Base-by-base conservation (phyloP, 2,329 filamentous ascomycete genomes). In the Cercospora zeina region DNA sequence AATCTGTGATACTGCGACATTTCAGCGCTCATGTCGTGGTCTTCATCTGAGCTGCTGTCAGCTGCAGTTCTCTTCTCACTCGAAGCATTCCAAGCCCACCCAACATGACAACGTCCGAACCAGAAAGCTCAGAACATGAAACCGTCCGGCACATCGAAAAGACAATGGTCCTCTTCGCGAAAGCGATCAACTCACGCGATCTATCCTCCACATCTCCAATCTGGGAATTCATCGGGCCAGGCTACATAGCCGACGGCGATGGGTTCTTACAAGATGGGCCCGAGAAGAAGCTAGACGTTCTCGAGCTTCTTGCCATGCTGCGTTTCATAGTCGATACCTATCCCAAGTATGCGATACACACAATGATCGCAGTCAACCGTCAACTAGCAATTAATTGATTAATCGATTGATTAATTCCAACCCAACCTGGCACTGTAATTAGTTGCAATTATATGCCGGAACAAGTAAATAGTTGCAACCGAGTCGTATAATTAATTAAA, bases 281-380 rank as follows among this genome's bases (percentile, higher is more conserved):
- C 1, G 19, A 21, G 3, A 45, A 45, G 11, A 45, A 9, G 3
- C n/a, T 61, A 24, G 39, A 61, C 27, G 27, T 45, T 14, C 27
- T 14, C 21, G 51, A 45, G 11, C 39, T 61, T 16, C 51, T 61
- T 2, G 7, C 16, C 5, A 61, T 50, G 58, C 19, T 61, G 1
- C 34, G 51, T n/a, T 9, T 54, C 6, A 39, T 61, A 8, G 54
- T 51, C 5, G 30, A 54, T 5, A 54, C 27, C n/a, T 42, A 55
- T n/a, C 58, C 58, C 16, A 51, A 61, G 24, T 61, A 55, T 31
- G 51, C 37, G 14, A 53, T 56, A 8, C n/a, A n/a, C n/a, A n/a
- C n/a, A n/a, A n/a, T n/a, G n/a, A n/a, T n/a, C n/a, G n/a, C n/a
- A n/a, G n/a, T n/a, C n/a, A n/a, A n/a, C n/a, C n/a, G n/a, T n/a